Percentiles rank a stretch among this genome's conserved stretches.
These are phyloP conservation scores for Quercus gilva DNA, from an alignment of 306 rosid species.

Conservation along the genomic window DNA sequence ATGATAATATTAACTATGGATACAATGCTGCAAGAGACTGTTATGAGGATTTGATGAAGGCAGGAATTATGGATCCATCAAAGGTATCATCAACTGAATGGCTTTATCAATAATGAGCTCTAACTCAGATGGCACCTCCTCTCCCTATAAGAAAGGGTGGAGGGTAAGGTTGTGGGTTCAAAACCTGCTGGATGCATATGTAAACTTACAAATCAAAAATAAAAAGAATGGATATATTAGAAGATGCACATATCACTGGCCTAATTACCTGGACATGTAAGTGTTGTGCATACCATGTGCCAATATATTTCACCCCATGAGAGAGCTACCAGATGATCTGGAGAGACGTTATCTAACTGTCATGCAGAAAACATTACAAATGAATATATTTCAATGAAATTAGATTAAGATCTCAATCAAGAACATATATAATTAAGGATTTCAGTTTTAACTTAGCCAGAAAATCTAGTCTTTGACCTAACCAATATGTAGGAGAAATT, in stretches of 20 bases:
- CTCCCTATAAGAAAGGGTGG: too few species aligned
- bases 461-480: background rate
- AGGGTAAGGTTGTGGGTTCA: too few species aligned
- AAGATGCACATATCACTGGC: background rate
- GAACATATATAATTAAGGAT: background rate
- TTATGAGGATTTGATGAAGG: conserved; percentile 80
- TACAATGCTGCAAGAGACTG: conserved; percentile 78
- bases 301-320: background rate
- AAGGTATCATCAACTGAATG: conserved; percentile 48
- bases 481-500: background rate
- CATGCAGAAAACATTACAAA: background rate
- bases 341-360: background rate
- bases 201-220: conserved; percentile 57
- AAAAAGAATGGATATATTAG: conserved; percentile 29
- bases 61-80: conserved; percentile 89
- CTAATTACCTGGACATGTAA: background rate
- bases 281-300: background rate
- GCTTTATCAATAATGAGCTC: background rate
- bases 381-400: background rate
- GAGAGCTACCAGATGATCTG: background rate
- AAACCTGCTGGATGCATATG: too few species aligned
- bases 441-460: conserved; percentile 2
- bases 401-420: background rate
- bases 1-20: conserved; percentile 53
- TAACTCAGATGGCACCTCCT: too few species aligned